Evolutionary conservation across 2,329 filamentous ascomycete genomes (phyloP).

Genomic region (Pyricularia sp.): DNA sequence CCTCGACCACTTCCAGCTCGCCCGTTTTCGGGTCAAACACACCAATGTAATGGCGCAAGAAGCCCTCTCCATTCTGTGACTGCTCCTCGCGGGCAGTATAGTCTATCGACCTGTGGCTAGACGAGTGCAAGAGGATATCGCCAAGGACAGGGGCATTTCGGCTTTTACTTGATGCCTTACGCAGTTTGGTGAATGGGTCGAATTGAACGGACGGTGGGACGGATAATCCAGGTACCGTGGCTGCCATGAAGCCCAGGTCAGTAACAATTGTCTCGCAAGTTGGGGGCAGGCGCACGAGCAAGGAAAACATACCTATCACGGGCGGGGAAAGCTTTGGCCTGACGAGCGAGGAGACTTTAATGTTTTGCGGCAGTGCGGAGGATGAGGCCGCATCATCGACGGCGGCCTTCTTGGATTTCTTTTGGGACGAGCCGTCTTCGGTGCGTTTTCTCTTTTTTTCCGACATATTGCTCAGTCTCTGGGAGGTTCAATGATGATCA

Average conservation of each 20-base stretch:
- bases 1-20: conserved; percentile 50
- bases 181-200: conserved; percentile 36
- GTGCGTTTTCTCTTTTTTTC: conserved; percentile 45
- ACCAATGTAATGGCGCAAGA: conserved; percentile 55
- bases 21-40: conserved; percentile 53
- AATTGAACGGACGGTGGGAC: conserved; percentile 30
- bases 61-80: conserved; percentile 25
- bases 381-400: conserved; percentile 25
- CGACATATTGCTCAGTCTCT: neutral
- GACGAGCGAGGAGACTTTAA: conserved; percentile 37
- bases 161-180: conserved; percentile 24
- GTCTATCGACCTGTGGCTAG: conserved; percentile 45
- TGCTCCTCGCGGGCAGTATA: conserved; percentile 49
- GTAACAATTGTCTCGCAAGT: neutral
- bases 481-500: neutral
- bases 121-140: conserved; percentile 49
- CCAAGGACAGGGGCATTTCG: conserved; percentile 21
- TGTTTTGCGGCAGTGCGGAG: conserved; percentile 19
- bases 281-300: neutral
- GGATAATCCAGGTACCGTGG: conserved; percentile 30
- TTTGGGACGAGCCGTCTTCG: conserved; percentile 24
- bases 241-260: conserved; percentile 13
- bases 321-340: conserved; percentile 38
- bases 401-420: conserved; percentile 42
- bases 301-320: conserved; percentile 19